Evolutionary conservation across 2,329 filamentous ascomycete species (phyloP).

Genomic region (Pochonia chlamydosporia): DNA sequence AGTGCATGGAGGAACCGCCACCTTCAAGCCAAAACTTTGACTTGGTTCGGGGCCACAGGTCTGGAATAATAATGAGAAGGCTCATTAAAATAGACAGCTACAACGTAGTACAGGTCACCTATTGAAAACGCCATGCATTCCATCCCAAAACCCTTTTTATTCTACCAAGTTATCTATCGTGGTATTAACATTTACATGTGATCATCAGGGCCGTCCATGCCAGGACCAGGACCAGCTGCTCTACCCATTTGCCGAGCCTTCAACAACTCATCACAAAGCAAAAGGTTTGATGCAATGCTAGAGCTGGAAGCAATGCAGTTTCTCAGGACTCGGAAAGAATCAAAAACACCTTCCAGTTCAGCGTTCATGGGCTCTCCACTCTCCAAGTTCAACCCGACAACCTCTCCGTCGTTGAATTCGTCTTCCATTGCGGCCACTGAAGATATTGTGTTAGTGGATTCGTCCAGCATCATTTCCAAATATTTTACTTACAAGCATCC

Average conservation of each 20-base stretch:
- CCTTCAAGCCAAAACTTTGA: background rate
- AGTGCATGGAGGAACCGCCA: constrained; percentile 9
- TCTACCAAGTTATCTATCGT: constrained; percentile 4
- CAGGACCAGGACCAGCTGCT: constrained; percentile 55
- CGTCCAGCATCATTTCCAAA: background rate
- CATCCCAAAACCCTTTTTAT: constrained; percentile 23
- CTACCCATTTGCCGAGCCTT: constrained; percentile 95
- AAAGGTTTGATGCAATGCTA: constrained; percentile 89
- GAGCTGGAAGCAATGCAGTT: constrained; percentile 93
- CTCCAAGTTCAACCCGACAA: constrained; percentile 79
- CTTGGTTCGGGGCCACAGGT: too few species aligned
- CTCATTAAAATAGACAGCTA: too few species aligned
- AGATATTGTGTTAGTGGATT: constrained; percentile 2
- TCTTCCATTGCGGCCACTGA: constrained; percentile 81
- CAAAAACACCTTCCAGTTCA: constrained; percentile 84
- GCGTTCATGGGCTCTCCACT: constrained; percentile 95
- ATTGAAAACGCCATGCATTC: constrained; percentile 7
- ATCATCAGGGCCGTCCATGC: constrained; percentile 56
- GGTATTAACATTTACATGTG: constrained; percentile 37
- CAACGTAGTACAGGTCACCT: too few species aligned
- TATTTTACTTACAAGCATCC: constrained; percentile 68
- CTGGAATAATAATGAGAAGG: too few species aligned
- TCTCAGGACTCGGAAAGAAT: constrained; percentile 90
- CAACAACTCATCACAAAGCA: constrained; percentile 93
- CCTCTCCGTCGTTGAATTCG: constrained; percentile 74